These are phyloP conservation scores for Mycena haematopus DNA, from an alignment of 768 basidiomycete species.

Conservation along the genomic window DNA sequence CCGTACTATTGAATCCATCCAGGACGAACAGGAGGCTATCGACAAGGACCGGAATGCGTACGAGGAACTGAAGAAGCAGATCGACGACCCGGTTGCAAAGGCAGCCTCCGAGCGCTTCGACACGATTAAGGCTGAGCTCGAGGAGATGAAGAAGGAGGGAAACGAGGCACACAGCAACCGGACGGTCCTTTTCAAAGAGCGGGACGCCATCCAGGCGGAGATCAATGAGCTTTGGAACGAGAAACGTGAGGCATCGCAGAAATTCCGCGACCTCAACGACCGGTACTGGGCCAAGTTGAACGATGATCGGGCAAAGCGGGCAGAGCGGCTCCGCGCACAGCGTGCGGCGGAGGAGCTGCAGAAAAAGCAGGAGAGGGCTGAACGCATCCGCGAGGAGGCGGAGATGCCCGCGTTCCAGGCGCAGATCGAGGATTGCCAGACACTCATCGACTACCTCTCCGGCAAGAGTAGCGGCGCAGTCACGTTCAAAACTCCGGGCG, in stretches of 20 bases:
- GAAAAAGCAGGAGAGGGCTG: slow-evolving; percentile 80
- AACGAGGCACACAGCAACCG: slow-evolving; percentile 86
- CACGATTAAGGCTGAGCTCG: slow-evolving; percentile 82
- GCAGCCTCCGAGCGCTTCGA: slow-evolving; percentile 84
- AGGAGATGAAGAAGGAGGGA: slow-evolving; percentile 82
- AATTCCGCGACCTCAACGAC: slow-evolving; percentile 85
- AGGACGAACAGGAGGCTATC: slow-evolving; percentile 79
- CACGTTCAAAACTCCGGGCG: slow-evolving; percentile 45
- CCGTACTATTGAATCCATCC: slow-evolving; percentile 80
- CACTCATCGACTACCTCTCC: slow-evolving; percentile 84
- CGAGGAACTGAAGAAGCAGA: slow-evolving; percentile 82
- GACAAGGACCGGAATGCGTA: slow-evolving; percentile 74
- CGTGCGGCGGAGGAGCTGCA: slow-evolving; percentile 78
- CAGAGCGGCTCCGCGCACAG: slow-evolving; percentile 77
- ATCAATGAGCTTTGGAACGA: slow-evolving; percentile 73
- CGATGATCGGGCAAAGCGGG: slow-evolving; percentile 86
- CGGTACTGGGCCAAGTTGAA: slow-evolving; percentile 82
- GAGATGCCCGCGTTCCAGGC: slow-evolving; percentile 87
- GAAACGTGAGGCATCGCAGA: slow-evolving; percentile 76
- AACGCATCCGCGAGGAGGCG: slow-evolving; percentile 90
- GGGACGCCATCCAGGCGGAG: slow-evolving; percentile 72
- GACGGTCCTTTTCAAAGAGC: slow-evolving; percentile 85
- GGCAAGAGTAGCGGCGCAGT: slow-evolving; percentile 62
- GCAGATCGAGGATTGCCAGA: slow-evolving; percentile 96
- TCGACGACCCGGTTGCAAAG: slow-evolving; percentile 91